These are phyloP conservation scores for Peltaster fructicola DNA, from an alignment of 2,329 filamentous ascomycete species.

Conservation along the genomic window DNA sequence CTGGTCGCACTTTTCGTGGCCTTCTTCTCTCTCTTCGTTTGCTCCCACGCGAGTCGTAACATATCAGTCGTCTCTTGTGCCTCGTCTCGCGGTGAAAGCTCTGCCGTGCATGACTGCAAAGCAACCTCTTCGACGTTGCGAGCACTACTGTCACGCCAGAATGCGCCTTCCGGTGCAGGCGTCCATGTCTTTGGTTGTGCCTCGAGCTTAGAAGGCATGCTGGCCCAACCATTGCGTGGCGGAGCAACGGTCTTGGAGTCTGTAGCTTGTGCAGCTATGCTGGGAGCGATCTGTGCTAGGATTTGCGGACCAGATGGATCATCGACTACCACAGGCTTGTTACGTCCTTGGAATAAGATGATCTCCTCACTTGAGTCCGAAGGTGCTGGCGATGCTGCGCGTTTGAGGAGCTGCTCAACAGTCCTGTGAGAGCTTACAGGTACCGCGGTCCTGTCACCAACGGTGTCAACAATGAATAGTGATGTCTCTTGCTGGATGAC, in stretches of 20 bases:
- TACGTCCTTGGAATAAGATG: slow-evolving; percentile 46
- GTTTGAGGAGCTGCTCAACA: slow-evolving; percentile 13
- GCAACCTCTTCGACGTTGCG: too few species aligned
- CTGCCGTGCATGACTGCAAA: too few species aligned
- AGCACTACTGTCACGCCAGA: too few species aligned
- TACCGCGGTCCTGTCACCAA: slow-evolving; percentile 10
- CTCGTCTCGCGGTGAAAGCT: too few species aligned
- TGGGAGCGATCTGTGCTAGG: slow-evolving; percentile 2
- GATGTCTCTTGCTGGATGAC: slow-evolving; percentile 3
- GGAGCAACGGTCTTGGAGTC: not conserved
- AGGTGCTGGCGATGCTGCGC: slow-evolving; percentile 23
- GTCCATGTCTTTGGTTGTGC: too few species aligned
- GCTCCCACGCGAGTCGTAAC: slow-evolving; percentile 12
- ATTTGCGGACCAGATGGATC: slow-evolving; percentile 14
- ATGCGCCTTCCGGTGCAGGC: too few species aligned
- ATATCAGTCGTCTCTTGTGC: slow-evolving; percentile 9
- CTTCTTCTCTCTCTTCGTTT: slow-evolving; percentile 12
- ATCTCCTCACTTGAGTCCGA: slow-evolving; percentile 56
- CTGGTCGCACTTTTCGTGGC: slow-evolving; percentile 6
- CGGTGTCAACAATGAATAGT: slow-evolving; percentile 18
- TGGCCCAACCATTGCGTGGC: slow-evolving; percentile 11
- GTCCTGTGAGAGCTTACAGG: too few species aligned
- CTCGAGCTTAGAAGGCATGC: slow-evolving; percentile 7
- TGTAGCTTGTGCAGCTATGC: slow-evolving; percentile 2
- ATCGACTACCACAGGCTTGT: slow-evolving; percentile 10